phyloP scores from a whole-genome alignment of 2,329 filamentous ascomycete species.

The Stemphylium vesicarium region DNA sequence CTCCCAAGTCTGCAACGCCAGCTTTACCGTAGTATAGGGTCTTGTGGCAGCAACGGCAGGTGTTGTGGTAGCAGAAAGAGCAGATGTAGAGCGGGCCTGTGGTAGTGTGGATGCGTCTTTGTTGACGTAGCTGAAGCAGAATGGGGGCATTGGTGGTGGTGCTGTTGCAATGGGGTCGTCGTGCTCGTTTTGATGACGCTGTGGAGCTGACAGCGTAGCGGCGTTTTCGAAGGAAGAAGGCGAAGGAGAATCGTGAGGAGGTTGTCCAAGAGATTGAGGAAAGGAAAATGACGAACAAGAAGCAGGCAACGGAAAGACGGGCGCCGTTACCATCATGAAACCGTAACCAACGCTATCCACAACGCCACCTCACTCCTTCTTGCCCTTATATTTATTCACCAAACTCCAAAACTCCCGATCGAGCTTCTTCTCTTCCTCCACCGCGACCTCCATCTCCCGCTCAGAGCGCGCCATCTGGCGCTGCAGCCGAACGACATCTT shows the following conservation, averaged over 20 bases:
- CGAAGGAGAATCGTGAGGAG: no score
- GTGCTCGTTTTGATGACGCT: background rate
- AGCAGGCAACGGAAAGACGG: no score
- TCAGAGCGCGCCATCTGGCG: background rate
- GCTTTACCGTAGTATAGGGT: background rate
- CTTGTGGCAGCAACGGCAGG: background rate
- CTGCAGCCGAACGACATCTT: no score
- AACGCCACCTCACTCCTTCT: background rate
- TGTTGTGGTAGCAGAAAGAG: background rate
- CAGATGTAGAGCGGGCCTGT: background rate
- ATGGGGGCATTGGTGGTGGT: background rate
- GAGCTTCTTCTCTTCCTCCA: background rate
- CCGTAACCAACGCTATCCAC: background rate
- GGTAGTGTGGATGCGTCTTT: background rate
- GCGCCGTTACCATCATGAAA: no score
- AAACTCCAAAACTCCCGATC: background rate
- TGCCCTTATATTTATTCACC: background rate
- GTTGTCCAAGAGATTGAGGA: no score
- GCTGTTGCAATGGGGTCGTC: background rate
- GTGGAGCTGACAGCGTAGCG: no score
- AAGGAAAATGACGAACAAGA: no score
- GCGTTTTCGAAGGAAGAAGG: no score
- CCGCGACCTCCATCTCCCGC: background rate
- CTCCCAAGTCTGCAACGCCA: background rate
- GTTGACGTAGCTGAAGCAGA: background rate